A percentile compares a stretch with the other conserved stretches of the same genome.
Conservation (phyloP, 352 stramenopile species). For the Hyaloperonospora arabidopsidis region DNA sequence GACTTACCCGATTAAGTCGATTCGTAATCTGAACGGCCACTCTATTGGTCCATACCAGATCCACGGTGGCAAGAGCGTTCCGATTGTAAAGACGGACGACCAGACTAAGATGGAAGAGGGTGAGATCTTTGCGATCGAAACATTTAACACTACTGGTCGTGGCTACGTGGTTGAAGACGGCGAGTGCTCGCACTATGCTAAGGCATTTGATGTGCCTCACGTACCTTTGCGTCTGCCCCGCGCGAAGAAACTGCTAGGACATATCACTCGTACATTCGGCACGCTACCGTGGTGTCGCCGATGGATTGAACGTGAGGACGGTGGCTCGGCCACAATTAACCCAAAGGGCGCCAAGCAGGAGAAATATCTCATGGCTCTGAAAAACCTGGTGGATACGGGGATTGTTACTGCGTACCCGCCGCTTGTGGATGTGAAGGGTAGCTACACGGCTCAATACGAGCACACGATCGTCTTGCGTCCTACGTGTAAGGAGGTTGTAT, state of each 20-base stretch:
- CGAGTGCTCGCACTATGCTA: constrained; percentile 98
- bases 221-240: constrained; percentile 87
- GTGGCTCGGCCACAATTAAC: constrained; percentile 90
- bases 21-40: constrained; percentile 98
- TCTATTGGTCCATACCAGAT: constrained; percentile 97
- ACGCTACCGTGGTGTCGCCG: constrained; percentile 96
- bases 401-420: constrained; percentile 94
- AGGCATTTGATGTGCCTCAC: constrained; percentile 91
- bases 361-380: constrained; percentile 96
- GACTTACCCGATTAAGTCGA: constrained; percentile 91
- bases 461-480: constrained; percentile 96
- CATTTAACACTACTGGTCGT: constrained; percentile 87
- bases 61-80: constrained; percentile 93
- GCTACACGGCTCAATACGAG: constrained; percentile 98
- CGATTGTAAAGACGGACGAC: constrained; percentile 91
- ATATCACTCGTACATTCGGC: constrained; percentile 99
- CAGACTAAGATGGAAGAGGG: constrained; percentile 96
- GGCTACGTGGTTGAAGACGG: constrained; percentile 89
- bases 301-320: constrained; percentile 96
- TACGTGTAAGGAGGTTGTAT: constrained; percentile 97
- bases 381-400: constrained; percentile 96
- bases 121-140: constrained; percentile 97
- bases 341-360: constrained; percentile 93
- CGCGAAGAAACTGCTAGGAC: constrained; percentile 92
- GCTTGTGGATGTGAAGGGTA: constrained; percentile 92